Conservation (phyloP, 495 filamentous ascomycete species). For the Chaetomium fimeti region DNA sequence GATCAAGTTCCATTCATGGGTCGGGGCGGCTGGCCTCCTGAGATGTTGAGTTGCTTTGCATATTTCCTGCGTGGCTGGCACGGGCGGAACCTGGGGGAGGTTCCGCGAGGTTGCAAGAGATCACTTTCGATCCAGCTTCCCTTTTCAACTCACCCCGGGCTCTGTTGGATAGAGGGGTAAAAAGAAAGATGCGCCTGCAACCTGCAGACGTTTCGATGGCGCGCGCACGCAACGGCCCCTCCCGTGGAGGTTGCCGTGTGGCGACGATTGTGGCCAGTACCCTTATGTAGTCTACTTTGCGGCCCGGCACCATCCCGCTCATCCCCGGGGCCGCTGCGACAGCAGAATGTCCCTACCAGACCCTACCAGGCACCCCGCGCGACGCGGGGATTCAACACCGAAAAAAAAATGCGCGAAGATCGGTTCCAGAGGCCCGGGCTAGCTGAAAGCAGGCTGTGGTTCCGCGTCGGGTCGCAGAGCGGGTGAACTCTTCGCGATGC, state of each 20-base stretch:
- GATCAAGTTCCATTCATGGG: background rate
- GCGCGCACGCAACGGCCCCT: conserved; percentile 19
- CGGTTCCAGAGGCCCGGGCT: background rate
- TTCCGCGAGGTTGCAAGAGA: conserved; percentile 3
- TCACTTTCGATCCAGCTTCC: background rate
- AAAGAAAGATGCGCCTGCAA: background rate
- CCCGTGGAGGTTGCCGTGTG: conserved; percentile 18
- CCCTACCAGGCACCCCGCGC: background rate
- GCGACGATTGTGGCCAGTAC: conserved; percentile 4
- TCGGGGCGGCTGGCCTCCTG: conserved; percentile 3
- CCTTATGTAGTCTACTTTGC: conserved; percentile 5
- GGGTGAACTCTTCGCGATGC: background rate
- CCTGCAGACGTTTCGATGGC: conserved; percentile 15
- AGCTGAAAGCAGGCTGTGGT: background rate
- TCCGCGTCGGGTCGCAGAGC: background rate
- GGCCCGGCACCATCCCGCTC: conserved; percentile 18
- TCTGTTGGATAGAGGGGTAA: background rate
- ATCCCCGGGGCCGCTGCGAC: conserved; percentile 13
- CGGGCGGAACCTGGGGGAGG: conserved; percentile 4
- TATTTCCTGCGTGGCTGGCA: conserved; percentile 17
- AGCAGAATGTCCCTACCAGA: background rate
- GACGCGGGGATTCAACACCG: background rate
- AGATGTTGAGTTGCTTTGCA: conserved; percentile 19
- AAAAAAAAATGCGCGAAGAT: background rate
- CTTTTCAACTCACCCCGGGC: background rate